Conservation (phyloP, 1,284 basidiomycete species). For the Peniophora sp. region DNA sequence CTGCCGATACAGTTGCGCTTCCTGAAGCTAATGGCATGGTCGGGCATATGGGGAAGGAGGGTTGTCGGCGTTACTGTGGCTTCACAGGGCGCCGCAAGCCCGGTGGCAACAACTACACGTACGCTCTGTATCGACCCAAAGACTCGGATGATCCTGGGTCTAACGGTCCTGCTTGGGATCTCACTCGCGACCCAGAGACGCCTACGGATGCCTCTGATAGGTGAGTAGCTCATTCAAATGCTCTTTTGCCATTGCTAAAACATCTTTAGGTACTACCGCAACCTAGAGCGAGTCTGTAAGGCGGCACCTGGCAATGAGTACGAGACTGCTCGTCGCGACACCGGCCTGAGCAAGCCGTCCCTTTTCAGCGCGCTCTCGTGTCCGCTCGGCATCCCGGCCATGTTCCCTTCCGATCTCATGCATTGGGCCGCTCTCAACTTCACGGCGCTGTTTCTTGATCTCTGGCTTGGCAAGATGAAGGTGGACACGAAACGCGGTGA, state of each 20-base stretch:
- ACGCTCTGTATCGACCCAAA: not conserved
- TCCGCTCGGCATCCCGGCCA: not conserved
- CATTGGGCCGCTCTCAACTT: constrained; percentile 16
- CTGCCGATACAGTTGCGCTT: constrained; percentile 20
- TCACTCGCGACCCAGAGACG: not conserved
- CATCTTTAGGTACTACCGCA: not conserved
- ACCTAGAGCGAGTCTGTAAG: not conserved
- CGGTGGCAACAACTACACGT: not conserved
- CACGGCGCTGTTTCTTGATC: constrained; percentile 11
- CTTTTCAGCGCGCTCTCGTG: not conserved
- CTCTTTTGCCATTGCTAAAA: not conserved
- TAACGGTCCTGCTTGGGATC: not conserved
- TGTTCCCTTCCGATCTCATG: constrained; percentile 13
- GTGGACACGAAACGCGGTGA: constrained; percentile 10
- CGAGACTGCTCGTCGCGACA: not conserved
- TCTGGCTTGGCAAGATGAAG: constrained; percentile 14
- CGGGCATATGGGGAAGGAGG: not conserved
- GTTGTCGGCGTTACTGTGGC: not conserved
- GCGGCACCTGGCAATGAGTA: not conserved
- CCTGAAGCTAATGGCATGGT: not conserved
- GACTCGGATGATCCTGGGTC: not conserved
- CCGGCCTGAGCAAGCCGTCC: not conserved
- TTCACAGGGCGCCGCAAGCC: not conserved
- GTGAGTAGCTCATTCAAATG: not conserved
- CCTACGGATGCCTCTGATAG: not conserved